Evolutionary conservation across 306 rosid genomes (phyloP).

Genomic region (Carpinus viminea): DNA sequence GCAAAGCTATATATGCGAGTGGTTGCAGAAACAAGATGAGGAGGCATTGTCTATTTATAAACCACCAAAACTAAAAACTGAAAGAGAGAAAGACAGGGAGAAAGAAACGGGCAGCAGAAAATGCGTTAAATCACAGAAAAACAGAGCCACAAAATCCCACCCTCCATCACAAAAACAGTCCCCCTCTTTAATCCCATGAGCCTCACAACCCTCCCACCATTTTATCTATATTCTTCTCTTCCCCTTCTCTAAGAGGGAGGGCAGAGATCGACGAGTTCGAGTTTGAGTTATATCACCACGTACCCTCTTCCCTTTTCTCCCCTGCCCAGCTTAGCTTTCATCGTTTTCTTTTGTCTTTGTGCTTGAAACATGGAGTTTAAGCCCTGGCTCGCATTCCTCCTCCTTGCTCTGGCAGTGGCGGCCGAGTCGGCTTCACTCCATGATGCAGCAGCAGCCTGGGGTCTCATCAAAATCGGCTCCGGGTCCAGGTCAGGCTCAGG

Average conservation of each 20-base stretch:
- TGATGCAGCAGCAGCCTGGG: conserved; percentile 6
- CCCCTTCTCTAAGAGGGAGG: conserved; percentile 32
- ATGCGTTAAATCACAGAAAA: conserved; percentile 7
- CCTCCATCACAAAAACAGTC: conserved; percentile 1
- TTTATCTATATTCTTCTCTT: conserved; percentile 13
- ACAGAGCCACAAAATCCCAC: conserved; percentile 3
- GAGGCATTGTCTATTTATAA: neutral
- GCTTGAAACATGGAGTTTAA: conserved; percentile 37
- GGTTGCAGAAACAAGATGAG: neutral
- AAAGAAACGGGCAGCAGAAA: conserved; percentile 27
- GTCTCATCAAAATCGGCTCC: neutral
- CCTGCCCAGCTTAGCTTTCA: neutral
- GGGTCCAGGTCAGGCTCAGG: neutral
- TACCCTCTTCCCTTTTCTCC: too few relatives aligned
- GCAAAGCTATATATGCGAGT: conserved; percentile 13
- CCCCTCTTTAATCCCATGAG: conserved; percentile 24
- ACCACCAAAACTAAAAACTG: neutral
- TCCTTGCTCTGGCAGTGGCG: conserved; percentile 35
- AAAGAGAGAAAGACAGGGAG: conserved; percentile 20
- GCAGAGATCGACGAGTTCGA: conserved; percentile 5
- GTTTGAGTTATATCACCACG: too few relatives aligned
- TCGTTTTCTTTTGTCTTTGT: too few relatives aligned
- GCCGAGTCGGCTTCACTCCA: conserved; percentile 26
- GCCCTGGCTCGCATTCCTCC: conserved; percentile 25
- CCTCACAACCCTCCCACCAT: conserved; percentile 19